These are phyloP conservation scores for Trypanosoma grayi DNA, from an alignment of 208 protist genomes.

Conservation along the genomic window DNA sequence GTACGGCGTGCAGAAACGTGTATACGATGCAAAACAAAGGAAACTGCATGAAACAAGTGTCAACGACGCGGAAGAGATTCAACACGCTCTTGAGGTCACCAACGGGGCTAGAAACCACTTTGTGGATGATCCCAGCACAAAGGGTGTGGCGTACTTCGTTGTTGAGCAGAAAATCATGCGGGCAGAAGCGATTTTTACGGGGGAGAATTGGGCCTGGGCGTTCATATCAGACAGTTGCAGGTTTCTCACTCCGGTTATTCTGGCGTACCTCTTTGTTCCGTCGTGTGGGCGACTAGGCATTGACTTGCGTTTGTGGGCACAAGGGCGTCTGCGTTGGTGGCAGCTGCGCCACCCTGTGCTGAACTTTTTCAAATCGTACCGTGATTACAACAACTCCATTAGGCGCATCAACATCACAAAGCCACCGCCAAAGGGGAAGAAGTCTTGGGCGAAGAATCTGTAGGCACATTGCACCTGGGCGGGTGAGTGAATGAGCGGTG, in stretches of 20 bases:
- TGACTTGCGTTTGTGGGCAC: constrained; percentile 59
- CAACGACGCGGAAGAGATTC: constrained; percentile 65
- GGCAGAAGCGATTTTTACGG: constrained; percentile 78
- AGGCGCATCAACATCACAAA: constrained; percentile 81
- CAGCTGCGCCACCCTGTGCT: constrained; percentile 80
- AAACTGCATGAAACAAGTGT: constrained; percentile 62
- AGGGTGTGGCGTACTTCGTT: constrained; percentile 74
- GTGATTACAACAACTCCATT: constrained; percentile 77
- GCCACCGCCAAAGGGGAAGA: constrained; percentile 54
- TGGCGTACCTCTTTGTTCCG: constrained; percentile 76
- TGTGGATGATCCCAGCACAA: constrained; percentile 71
- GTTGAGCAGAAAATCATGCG: constrained; percentile 86
- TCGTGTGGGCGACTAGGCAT: constrained; percentile 64
- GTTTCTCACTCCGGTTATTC: constrained; percentile 59
- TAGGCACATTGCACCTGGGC: too few species aligned
- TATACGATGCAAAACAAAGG: constrained; percentile 55
- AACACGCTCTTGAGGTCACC: constrained; percentile 66
- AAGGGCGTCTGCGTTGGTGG: constrained; percentile 66
- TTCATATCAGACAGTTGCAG: constrained; percentile 85
- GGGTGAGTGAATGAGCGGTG: too few species aligned
- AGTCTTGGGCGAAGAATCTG: constrained; percentile 80
- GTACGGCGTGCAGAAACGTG: constrained; percentile 83
- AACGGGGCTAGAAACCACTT: constrained; percentile 69
- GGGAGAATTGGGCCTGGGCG: constrained; percentile 89
- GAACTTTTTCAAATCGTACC: constrained; percentile 88